Conservation (phyloP, 2,329 filamentous ascomycete genomes). For the Aplosporella prunicola region DNA sequence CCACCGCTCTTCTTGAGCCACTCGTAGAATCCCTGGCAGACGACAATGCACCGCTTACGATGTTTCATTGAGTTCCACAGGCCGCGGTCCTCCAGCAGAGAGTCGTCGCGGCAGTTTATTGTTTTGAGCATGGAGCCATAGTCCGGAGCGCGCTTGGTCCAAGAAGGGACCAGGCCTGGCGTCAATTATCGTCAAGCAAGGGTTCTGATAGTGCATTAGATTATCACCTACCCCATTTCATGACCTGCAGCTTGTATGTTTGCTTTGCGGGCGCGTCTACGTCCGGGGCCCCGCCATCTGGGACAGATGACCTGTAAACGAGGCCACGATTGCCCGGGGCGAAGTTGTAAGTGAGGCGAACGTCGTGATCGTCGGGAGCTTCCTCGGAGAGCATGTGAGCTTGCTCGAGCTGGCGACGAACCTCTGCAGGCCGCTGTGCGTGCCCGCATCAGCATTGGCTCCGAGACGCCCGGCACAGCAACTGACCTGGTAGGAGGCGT, state of each 20-base stretch:
- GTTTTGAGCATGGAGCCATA: constrained; percentile 73
- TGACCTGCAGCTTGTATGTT: constrained; percentile 72
- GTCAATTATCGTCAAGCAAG: too few relatives aligned
- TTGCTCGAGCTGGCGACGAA: constrained; percentile 63
- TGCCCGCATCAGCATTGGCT: constrained; percentile 11
- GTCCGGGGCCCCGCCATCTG: constrained; percentile 45
- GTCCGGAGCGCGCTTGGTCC: constrained; percentile 77
- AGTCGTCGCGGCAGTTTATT: constrained; percentile 93
- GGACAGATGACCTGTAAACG: constrained; percentile 70
- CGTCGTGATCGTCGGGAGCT: constrained; percentile 59
- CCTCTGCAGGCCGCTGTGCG: constrained; percentile 61
- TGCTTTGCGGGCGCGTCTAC: constrained; percentile 10
- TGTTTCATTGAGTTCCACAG: constrained; percentile 93
- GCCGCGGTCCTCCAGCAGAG: constrained; percentile 61
- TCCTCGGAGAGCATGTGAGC: constrained; percentile 65
- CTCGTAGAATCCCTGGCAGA: constrained; percentile 92
- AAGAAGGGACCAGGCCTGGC: constrained; percentile 75
- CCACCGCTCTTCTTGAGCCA: constrained; percentile 74
- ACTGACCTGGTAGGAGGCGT: constrained; percentile 52
- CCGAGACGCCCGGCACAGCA: not conserved
- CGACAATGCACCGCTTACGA: constrained; percentile 74
- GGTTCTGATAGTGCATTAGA: too few relatives aligned
- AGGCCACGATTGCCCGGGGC: constrained; percentile 78
- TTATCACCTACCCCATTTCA: constrained; percentile 86
- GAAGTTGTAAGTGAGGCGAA: constrained; percentile 81